A percentile compares a stretch with the other conserved stretches of the same genome.
These are phyloP conservation scores for Pseudogymnoascus pannorum DNA, from an alignment of 2,329 filamentous ascomycete species.

Conservation along the genomic window DNA sequence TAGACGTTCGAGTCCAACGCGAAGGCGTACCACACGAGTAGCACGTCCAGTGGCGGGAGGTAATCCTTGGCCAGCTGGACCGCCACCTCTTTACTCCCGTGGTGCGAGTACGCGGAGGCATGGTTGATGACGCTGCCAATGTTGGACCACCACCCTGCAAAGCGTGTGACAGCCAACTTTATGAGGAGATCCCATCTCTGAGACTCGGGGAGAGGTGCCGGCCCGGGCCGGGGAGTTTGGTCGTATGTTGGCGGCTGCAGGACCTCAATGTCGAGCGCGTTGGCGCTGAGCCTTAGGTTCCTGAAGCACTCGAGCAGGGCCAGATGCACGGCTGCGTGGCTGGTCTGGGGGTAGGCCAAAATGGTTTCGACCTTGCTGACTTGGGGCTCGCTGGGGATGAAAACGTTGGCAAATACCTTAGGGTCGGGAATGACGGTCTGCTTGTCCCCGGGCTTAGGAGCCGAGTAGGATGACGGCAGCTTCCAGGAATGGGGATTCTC, in stretches of 20 bases:
- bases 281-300: not conserved
- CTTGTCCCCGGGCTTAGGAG: not conserved
- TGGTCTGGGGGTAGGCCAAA: not conserved
- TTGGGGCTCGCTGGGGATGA: not conserved
- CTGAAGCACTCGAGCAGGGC: not conserved
- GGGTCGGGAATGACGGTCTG: not conserved
- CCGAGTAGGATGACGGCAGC: not conserved
- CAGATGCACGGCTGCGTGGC: not conserved
- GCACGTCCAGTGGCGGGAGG: conserved; percentile 12
- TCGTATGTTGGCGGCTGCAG: not conserved
- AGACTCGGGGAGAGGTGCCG: not conserved
- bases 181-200: not conserved
- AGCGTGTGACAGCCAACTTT: not conserved
- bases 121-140: not conserved
- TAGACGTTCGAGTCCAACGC: not conserved
- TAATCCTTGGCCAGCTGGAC: conserved; percentile 11
- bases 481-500: not conserved
- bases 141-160: not conserved
- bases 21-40: conserved; percentile 3
- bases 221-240: not conserved
- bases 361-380: not conserved
- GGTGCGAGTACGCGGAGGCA: not conserved
- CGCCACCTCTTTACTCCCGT: conserved; percentile 1
- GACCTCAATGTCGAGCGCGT: not conserved
- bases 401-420: not conserved